Evolutionary conservation across 495 filamentous ascomycete genomes (phyloP), one percentile per base, ranked within the genome.

Genomic region (Usnea hakonensis): DNA sequence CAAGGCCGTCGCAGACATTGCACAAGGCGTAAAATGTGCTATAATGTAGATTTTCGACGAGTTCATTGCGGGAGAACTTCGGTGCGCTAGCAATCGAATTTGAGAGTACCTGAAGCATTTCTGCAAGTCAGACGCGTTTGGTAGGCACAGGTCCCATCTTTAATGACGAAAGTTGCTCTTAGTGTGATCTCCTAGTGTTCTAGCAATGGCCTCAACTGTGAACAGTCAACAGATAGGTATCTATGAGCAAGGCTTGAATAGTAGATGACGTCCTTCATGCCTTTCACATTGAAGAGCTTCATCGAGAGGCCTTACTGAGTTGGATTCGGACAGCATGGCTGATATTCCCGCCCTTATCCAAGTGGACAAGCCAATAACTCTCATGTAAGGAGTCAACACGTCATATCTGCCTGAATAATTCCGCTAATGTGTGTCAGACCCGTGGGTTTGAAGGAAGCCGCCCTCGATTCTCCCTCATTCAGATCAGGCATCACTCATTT

Each of bases 391-490:
- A 54, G 17, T 14, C 37, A 44, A 19, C 16, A 40, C 35, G 1
- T 26, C 14, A 33, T 28, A 35, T 21, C 17, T 33, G 19, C 5
- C 19, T 7, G n/a, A 32, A 21, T 46, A 50, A 16, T 28, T 23
- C 36, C 32, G 46, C 60, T 63, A 40, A 66, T 23, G 10, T 30
- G 14, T 37, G 13, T 21, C 60, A 89, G 86, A 57, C 93, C 94
- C n/a, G 95, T 97, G 35, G 83, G 84, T 53, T 81, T 96, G 61
- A 91, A 90, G 78, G 94, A 98, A 82, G 94, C 94, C 54, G 89
- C 91, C 35, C 87, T 97, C 75, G 94, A 98, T 75, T 94, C 90
- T 4, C 94, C 94, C 28, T 95, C 92, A 41, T 98, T 97, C 74
- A 88, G 94, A 63, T 89, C 91, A 37, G 89, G 90, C 16, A 85